phyloP scores from a whole-genome alignment of 1,139 yeast genomes.

The Hyphopichia fennica region DNA sequence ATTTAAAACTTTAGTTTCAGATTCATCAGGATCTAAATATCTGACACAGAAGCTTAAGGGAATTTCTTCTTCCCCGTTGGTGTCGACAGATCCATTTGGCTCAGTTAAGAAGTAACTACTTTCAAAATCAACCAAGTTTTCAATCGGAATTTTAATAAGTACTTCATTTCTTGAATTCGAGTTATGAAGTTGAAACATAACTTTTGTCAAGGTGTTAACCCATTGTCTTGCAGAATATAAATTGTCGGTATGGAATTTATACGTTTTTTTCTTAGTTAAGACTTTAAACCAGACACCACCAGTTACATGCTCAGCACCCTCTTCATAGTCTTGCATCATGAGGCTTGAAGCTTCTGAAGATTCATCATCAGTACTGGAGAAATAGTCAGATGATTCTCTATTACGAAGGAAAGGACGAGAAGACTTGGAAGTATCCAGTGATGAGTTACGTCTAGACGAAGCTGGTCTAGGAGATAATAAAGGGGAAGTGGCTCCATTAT shows the following conservation, averaged over 20 bases:
- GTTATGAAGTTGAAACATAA: conserved; percentile 62
- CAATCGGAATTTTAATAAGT: conserved; percentile 72
- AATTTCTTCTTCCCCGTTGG: conserved; percentile 12
- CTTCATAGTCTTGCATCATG: conserved; percentile 28
- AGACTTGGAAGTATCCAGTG: background rate
- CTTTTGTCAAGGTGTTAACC: conserved; percentile 74
- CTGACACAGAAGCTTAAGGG: conserved; percentile 25
- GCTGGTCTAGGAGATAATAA: background rate
- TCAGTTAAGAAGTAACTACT: conserved; percentile 32
- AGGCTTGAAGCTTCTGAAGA: conserved; percentile 22
- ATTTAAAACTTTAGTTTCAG: background rate
- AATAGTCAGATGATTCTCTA: background rate
- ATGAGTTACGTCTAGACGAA: background rate
- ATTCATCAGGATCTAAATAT: conserved; percentile 14
- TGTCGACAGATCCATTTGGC: conserved; percentile 10
- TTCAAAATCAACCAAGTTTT: conserved; percentile 60
- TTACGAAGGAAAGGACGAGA: conserved; percentile 1
- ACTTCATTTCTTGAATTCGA: conserved; percentile 73
- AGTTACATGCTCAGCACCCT: conserved; percentile 24
- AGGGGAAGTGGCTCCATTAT: background rate
- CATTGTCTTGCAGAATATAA: conserved; percentile 73
- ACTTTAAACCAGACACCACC: conserved; percentile 54
- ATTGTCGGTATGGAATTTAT: conserved; percentile 73
- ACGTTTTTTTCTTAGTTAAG: conserved; percentile 57
- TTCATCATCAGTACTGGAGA: conserved; percentile 23